Conservation (phyloP, 140 eudicot genomes). For the Ambrosia hybrid region DNA sequence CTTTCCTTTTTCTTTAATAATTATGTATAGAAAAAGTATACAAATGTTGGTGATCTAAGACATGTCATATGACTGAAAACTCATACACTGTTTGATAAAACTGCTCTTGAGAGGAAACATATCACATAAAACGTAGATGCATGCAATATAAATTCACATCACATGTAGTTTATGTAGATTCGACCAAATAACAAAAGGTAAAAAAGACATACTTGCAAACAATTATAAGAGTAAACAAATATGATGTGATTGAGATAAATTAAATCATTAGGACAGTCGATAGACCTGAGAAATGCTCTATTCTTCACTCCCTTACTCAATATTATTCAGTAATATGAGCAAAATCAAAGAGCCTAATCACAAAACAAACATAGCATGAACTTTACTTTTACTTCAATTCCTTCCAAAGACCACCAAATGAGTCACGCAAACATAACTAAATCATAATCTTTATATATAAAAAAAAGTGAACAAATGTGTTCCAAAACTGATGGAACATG, state of each 20-base stretch:
- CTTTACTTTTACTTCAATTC: too few relatives aligned
- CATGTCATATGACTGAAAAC: background rate
- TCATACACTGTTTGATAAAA: background rate
- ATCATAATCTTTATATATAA: too few relatives aligned
- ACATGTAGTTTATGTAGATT: conserved; percentile 19
- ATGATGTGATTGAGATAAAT: background rate
- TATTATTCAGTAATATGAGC: conserved; percentile 4
- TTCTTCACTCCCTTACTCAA: background rate
- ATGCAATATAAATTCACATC: background rate
- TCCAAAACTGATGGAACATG: too few relatives aligned
- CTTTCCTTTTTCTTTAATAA: too few relatives aligned
- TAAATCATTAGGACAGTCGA: background rate
- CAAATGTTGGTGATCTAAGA: too few relatives aligned
- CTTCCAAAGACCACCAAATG: too few relatives aligned
- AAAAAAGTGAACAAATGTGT: too few relatives aligned
- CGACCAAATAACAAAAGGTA: background rate
- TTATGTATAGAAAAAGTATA: too few relatives aligned
- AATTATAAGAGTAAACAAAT: background rate
- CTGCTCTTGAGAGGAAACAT: background rate
- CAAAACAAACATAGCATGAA: background rate
- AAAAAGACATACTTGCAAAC: background rate
- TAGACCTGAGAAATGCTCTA: background rate
- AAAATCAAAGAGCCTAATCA: conserved; percentile 8
- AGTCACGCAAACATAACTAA: too few relatives aligned
- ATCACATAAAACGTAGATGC: background rate